phyloP scores from a whole-genome alignment of 768 basidiomycete genomes.

The Leccinum boreale region DNA sequence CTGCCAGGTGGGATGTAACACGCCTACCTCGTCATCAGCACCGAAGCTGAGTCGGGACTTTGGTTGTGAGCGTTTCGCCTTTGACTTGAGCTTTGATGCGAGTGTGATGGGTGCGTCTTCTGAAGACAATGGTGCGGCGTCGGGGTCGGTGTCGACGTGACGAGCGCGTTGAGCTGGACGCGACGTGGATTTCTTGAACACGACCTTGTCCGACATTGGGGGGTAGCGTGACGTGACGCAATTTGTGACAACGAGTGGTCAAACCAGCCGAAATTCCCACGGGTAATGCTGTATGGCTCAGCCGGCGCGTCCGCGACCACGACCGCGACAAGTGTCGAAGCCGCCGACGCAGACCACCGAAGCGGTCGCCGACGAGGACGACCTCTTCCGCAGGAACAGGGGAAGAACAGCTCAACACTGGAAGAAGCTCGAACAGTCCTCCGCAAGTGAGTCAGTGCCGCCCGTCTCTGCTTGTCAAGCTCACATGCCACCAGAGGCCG shows the following conservation, averaged over 20 bases:
- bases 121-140: neutral
- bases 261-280: slow-evolving; percentile 24
- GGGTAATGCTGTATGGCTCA: slow-evolving; percentile 22
- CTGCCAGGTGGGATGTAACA: slow-evolving; percentile 9
- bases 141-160: slow-evolving; percentile 36
- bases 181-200: slow-evolving; percentile 43
- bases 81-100: slow-evolving; percentile 68
- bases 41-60: slow-evolving; percentile 79
- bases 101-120: slow-evolving; percentile 54
- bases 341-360: slow-evolving; percentile 2
- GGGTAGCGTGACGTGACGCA: slow-evolving; percentile 22
- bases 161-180: slow-evolving; percentile 41
- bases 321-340: slow-evolving; percentile 44
- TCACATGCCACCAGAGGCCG: slow-evolving; percentile 22
- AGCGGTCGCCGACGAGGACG: slow-evolving; percentile 53
- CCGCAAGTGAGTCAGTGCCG: slow-evolving; percentile 44
- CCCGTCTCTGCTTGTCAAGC: neutral
- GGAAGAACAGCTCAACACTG: slow-evolving; percentile 54
- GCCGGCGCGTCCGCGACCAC: slow-evolving; percentile 44
- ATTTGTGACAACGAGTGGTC: slow-evolving; percentile 14
- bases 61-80: slow-evolving; percentile 60
- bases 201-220: slow-evolving; percentile 27
- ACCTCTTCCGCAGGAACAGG: slow-evolving; percentile 65
- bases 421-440: slow-evolving; percentile 54
- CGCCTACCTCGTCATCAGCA: slow-evolving; percentile 58